Conservation (phyloP, 1,284 basidiomycete species). For the Sanghuangporus baumii region DNA sequence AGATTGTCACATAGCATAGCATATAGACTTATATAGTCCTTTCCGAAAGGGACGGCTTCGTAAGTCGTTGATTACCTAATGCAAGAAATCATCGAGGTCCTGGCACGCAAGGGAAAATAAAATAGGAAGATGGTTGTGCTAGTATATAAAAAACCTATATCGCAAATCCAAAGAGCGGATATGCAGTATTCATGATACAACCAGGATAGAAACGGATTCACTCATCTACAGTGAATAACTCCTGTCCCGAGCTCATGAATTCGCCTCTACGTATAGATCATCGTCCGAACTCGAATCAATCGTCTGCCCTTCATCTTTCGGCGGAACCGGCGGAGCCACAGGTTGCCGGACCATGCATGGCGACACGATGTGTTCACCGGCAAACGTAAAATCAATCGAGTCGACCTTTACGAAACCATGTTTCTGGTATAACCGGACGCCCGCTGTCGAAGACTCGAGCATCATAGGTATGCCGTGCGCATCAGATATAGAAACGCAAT, state of each 20-base stretch:
- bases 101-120: no score
- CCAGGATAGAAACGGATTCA: neutral
- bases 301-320: neutral
- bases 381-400: neutral
- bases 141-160: no score
- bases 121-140: no score
- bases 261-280: neutral
- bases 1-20: no score
- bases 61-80: no score
- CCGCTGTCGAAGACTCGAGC: slow-evolving; percentile 1
- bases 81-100: no score
- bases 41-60: no score
- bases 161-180: no score
- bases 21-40: no score
- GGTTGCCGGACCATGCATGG: slow-evolving; percentile 5
- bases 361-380: neutral
- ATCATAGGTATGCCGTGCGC: neutral
- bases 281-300: neutral
- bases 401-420: slow-evolving; percentile 4
- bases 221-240: neutral
- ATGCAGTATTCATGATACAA: neutral
- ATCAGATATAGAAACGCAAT: slow-evolving; percentile 4
- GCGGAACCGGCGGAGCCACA: neutral
- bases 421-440: neutral
- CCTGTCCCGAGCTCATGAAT: neutral